Percentiles rank a stretch among this genome's conserved stretches.
Evolutionary conservation across 768 basidiomycete genomes (phyloP).

Genomic region (Suillus spraguei): DNA sequence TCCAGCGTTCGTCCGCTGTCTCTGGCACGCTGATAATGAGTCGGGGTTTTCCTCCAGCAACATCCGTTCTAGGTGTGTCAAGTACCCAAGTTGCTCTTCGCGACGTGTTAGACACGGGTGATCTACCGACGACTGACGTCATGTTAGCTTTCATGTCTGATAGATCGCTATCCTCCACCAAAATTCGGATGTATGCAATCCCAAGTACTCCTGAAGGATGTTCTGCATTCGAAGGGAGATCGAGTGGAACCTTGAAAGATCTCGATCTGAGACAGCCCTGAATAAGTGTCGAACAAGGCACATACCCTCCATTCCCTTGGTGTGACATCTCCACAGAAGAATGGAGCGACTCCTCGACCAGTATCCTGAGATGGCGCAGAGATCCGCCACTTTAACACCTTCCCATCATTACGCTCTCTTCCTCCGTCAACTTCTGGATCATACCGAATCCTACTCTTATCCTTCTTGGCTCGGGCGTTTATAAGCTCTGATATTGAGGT

Average conservation of each 20-base stretch:
- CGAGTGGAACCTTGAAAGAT: conserved; percentile 47
- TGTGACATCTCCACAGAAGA: conserved; percentile 77
- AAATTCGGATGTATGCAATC: conserved; percentile 50
- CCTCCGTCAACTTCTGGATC: conserved; percentile 51
- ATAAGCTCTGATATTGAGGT: conserved; percentile 51
- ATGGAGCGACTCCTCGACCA: conserved; percentile 49
- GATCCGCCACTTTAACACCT: conserved; percentile 60
- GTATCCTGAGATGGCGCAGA: conserved; percentile 36
- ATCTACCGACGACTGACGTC: conserved; percentile 48
- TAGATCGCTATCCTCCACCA: conserved; percentile 37
- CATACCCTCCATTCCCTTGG: conserved; percentile 59
- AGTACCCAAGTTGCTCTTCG: conserved; percentile 44
- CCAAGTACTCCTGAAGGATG: conserved; percentile 56
- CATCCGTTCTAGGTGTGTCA: conserved; percentile 33
- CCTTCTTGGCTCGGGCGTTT: conserved; percentile 49
- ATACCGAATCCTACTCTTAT: conserved; percentile 46
- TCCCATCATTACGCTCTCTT: conserved; percentile 56
- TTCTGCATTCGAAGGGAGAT: conserved; percentile 45
- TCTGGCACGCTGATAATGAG: conserved; percentile 41
- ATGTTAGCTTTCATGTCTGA: conserved; percentile 39
- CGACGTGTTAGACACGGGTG: conserved; percentile 32
- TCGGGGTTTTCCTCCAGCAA: conserved; percentile 19
- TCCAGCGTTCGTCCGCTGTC: conserved; percentile 37
- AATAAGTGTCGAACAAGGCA: conserved; percentile 8
- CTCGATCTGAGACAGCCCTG: conserved; percentile 1